phyloP scores from a whole-genome alignment of 2,329 filamentous ascomycete genomes.

The Nothomitra cinnamomea region DNA sequence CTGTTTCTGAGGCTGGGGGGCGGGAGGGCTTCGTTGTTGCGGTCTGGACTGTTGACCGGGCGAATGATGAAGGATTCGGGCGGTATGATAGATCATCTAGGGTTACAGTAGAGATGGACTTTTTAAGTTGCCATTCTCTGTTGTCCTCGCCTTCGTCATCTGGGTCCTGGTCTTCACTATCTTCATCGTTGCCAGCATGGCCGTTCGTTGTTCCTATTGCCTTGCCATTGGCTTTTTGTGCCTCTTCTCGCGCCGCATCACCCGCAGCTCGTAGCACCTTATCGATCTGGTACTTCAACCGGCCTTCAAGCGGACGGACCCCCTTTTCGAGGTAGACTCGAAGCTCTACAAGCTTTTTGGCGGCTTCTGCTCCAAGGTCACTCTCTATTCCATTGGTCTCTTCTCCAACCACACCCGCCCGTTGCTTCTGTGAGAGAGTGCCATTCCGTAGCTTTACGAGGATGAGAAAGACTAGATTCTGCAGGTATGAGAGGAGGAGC shows the following conservation, averaged over 20 bases:
- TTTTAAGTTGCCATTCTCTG: conserved; percentile 11
- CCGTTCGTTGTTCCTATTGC: conserved; percentile 17
- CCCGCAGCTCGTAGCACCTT: conserved; percentile 81
- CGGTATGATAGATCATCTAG: conserved; percentile 45
- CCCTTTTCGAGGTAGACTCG: conserved; percentile 89
- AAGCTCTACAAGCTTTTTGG: conserved; percentile 77
- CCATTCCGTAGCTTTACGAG: conserved; percentile 57
- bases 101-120: conserved; percentile 10
- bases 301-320: conserved; percentile 73
- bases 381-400: conserved; percentile 20
- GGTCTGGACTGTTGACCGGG: conserved; percentile 5
- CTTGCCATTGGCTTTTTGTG: conserved; percentile 18
- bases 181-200: conserved; percentile 15
- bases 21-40: conserved; percentile 7
- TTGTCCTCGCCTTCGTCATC: conserved; percentile 24
- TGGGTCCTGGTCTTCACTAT: conserved; percentile 17
- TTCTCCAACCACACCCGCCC: conserved; percentile 15
- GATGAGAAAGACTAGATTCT: conserved; percentile 81
- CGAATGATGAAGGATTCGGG: conserved; percentile 34
- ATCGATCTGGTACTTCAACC: conserved; percentile 89
- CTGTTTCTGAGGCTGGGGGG: conserved; percentile 16
- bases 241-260: conserved; percentile 38
- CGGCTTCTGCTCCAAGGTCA: conserved; percentile 32
- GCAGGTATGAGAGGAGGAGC: conserved; percentile 86
- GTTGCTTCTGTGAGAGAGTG: conserved; percentile 8